Evolutionary conservation across 2,329 filamentous ascomycete genomes (phyloP).

Genomic region (Simplicillium sp.): DNA sequence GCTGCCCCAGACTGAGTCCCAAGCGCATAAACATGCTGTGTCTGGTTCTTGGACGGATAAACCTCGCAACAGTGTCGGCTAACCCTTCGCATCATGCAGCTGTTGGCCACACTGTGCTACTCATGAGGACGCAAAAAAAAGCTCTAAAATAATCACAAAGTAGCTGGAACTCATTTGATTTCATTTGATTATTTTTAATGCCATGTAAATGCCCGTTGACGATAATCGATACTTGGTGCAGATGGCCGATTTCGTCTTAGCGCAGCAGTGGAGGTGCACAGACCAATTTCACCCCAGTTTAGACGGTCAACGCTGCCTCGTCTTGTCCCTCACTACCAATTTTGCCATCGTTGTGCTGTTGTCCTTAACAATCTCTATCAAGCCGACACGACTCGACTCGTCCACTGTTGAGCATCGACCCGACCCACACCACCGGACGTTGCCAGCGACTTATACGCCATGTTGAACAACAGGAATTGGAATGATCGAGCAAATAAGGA

Average conservation of each 20-base stretch:
- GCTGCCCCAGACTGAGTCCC: no score
- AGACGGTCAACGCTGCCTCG: conserved; percentile 12
- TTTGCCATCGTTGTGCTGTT: conserved; percentile 24
- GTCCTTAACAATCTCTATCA: conserved; percentile 26
- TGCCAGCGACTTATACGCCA: no score
- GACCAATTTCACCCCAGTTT: conserved; percentile 12
- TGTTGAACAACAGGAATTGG: conserved; percentile 48
- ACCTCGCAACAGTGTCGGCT: no score
- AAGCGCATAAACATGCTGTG: no score
- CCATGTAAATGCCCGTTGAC: no score
- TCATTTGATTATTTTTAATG: conserved; percentile 5
- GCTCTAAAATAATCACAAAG: no score
- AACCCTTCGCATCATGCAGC: not conserved
- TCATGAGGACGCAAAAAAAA: no score
- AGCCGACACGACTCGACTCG: conserved; percentile 3
- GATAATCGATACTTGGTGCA: no score
- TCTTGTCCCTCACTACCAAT: conserved; percentile 29
- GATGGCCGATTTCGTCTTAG: not conserved
- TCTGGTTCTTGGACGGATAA: no score
- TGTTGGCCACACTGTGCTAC: not conserved
- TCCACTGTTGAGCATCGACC: conserved; percentile 1
- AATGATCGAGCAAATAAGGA: conserved; percentile 53
- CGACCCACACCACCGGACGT: conserved; percentile 1
- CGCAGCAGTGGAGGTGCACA: conserved; percentile 7
- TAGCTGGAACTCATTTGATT: no score